Conservation (phyloP, 2,329 filamentous ascomycete genomes). For the Drechslerella dactyloides region DNA sequence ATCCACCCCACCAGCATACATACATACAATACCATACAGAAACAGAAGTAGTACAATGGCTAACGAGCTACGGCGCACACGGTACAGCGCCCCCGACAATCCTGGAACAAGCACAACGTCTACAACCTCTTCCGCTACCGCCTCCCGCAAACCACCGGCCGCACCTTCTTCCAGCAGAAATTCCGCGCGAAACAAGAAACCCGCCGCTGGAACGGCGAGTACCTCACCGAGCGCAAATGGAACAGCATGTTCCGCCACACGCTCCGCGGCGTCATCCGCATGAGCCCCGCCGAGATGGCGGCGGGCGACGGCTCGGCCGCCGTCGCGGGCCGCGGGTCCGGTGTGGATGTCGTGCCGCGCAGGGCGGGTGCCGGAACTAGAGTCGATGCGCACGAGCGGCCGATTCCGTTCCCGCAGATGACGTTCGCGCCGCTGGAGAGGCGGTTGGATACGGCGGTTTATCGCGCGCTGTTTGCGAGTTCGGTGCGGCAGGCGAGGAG, state of each 20-base stretch:
- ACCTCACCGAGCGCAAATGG: conserved; percentile 92
- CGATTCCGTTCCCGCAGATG: conserved; percentile 95
- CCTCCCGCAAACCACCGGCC: conserved; percentile 60
- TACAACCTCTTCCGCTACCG: conserved; percentile 76
- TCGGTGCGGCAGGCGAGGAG: conserved; percentile 91
- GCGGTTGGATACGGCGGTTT: conserved; percentile 91
- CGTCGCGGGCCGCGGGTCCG: conserved; percentile 82
- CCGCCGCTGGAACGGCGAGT: conserved; percentile 91
- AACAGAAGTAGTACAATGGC: no score
- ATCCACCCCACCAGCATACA: no score
- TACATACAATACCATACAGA: no score
- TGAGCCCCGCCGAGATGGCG: conserved; percentile 82
- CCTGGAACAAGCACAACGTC: conserved; percentile 97
- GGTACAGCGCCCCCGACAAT: conserved; percentile 87
- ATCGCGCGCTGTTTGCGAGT: conserved; percentile 90
- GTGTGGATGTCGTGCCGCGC: conserved; percentile 60
- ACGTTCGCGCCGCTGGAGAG: conserved; percentile 89
- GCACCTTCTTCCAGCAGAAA: conserved; percentile 98
- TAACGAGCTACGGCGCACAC: background rate
- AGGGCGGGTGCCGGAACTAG: conserved; percentile 17
- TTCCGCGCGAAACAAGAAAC: conserved; percentile 85
- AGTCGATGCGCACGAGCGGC: conserved; percentile 58
- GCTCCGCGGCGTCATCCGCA: conserved; percentile 80
- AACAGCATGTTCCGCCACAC: conserved; percentile 86
- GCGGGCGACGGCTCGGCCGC: conserved; percentile 79